Percentiles rank a stretch among this genome's conserved stretches.
Evolutionary conservation across 805 yeast species (phyloP).

Genomic region (Cyberlindnera veronae): DNA sequence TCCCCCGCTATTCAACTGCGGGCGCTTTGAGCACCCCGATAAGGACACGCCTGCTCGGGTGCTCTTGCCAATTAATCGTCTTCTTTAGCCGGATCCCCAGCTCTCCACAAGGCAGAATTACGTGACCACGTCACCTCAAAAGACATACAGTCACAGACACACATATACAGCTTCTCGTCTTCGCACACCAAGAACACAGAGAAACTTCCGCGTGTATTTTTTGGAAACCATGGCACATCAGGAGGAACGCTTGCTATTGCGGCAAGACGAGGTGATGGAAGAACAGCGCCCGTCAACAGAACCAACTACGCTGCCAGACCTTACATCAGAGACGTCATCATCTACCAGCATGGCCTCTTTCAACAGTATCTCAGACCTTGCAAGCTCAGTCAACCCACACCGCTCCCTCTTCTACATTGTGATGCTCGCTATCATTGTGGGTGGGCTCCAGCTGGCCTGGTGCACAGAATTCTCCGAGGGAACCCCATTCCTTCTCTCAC

Average conservation of each 20-base stretch:
- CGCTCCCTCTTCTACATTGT: constrained; percentile 43
- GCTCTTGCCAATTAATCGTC: no score
- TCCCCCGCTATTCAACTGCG: no score
- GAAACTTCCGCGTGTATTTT: no score
- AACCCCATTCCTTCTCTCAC: constrained; percentile 54
- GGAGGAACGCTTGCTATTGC: constrained; percentile 8
- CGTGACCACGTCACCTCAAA: no score
- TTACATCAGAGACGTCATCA: no score
- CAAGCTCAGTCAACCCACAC: constrained; percentile 38
- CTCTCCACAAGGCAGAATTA: no score
- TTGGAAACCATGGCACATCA: constrained; percentile 1
- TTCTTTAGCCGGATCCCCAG: no score
- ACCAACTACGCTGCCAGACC: neutral
- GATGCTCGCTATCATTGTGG: constrained; percentile 45
- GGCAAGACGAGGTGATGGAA: neutral
- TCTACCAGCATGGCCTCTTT: constrained; percentile 5
- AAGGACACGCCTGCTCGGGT: no score
- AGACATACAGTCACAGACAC: neutral
- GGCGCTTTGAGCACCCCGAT: no score
- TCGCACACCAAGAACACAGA: neutral
- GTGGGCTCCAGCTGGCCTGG: constrained; percentile 64
- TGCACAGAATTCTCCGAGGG: constrained; percentile 63
- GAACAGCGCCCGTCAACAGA: neutral
- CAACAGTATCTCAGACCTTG: constrained; percentile 22
- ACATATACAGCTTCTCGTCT: neutral